phyloP scores from a whole-genome alignment of 2,329 filamentous ascomycete species.

The Daldinia sp. region DNA sequence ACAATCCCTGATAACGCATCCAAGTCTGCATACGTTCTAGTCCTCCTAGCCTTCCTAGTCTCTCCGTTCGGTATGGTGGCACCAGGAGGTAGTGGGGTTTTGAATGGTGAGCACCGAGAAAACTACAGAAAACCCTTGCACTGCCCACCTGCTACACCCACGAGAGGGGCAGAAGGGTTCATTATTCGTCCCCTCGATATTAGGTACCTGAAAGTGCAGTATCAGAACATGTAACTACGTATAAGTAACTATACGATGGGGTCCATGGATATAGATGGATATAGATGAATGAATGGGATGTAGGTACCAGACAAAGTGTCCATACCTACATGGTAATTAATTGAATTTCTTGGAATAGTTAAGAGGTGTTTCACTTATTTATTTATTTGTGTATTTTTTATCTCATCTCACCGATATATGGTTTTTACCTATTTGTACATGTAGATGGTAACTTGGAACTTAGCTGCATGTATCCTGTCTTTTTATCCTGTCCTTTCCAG shows the following conservation, averaged over 20 bases:
- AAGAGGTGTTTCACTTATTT: slow-evolving; percentile 1
- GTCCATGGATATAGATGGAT: too few species aligned
- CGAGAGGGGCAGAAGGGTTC: slow-evolving; percentile 40
- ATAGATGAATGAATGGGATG: too few species aligned
- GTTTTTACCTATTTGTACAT: slow-evolving; percentile 17
- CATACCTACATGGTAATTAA: slow-evolving; percentile 23
- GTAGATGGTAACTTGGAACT: slow-evolving; percentile 17
- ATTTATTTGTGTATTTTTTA: background rate
- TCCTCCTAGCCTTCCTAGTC: slow-evolving; percentile 35
- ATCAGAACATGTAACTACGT: background rate
- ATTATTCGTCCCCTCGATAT: slow-evolving; percentile 39
- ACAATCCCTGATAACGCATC: slow-evolving; percentile 38
- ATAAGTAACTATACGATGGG: background rate
- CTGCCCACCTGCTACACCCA: slow-evolving; percentile 45
- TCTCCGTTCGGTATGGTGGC: slow-evolving; percentile 48
- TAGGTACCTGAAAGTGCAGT: slow-evolving; percentile 4
- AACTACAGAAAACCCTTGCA: slow-evolving; percentile 37
- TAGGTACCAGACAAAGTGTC: background rate
- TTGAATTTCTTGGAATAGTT: slow-evolving; percentile 23
- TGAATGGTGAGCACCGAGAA: slow-evolving; percentile 37
- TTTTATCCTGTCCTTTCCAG: slow-evolving; percentile 3
- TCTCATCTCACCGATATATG: slow-evolving; percentile 20
- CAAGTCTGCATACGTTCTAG: slow-evolving; percentile 43
- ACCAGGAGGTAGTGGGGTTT: slow-evolving; percentile 48
- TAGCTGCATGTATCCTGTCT: slow-evolving; percentile 10